These are phyloP conservation scores for Sugiyamaella neomexicana DNA, from an alignment of 1,139 yeast genomes.

Conservation along the genomic window DNA sequence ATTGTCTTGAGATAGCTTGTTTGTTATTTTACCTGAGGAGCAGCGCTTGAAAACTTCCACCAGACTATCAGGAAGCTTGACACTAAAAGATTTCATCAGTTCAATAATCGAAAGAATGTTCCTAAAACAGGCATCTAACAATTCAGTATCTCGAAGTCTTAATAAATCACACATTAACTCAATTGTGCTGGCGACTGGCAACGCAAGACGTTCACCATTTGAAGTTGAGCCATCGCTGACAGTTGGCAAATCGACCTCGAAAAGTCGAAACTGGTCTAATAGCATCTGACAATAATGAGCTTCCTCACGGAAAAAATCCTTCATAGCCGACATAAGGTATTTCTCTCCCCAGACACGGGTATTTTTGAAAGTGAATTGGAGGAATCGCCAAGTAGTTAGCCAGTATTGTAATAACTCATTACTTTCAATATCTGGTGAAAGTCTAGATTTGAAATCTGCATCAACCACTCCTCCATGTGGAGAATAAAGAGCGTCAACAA, in stretches of 20 bases:
- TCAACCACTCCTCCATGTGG: conserved; percentile 60
- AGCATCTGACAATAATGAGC: conserved; percentile 73
- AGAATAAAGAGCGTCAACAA: conserved; percentile 61
- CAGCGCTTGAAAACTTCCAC: conserved; percentile 29
- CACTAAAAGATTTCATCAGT: conserved; percentile 36
- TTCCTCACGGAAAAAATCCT: conserved; percentile 84
- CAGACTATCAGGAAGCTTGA: conserved; percentile 32
- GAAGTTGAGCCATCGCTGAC: conserved; percentile 29
- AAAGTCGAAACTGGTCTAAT: conserved; percentile 61
- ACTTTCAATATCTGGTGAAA: conserved; percentile 27
- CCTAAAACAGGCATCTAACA: conserved; percentile 71
- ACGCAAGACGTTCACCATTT: conserved; percentile 32
- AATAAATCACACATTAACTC: conserved; percentile 70
- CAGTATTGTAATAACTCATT: conserved; percentile 51
- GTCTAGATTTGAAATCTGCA: conserved; percentile 30
- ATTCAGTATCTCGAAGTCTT: conserved; percentile 72
- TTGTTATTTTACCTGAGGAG: conserved; percentile 30
- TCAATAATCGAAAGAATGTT: conserved; percentile 52
- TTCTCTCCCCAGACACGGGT: conserved; percentile 72
- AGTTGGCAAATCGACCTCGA: conserved; percentile 47
- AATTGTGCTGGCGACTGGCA: conserved; percentile 34
- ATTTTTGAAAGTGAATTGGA: conserved; percentile 64
- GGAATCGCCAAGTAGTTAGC: conserved; percentile 68
- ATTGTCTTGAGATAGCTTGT: conserved; percentile 31
- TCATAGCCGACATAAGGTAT: conserved; percentile 57